Evolutionary conservation across 1,139 yeast genomes (phyloP).

Genomic region (Protomyces lactucae-debilis): DNA sequence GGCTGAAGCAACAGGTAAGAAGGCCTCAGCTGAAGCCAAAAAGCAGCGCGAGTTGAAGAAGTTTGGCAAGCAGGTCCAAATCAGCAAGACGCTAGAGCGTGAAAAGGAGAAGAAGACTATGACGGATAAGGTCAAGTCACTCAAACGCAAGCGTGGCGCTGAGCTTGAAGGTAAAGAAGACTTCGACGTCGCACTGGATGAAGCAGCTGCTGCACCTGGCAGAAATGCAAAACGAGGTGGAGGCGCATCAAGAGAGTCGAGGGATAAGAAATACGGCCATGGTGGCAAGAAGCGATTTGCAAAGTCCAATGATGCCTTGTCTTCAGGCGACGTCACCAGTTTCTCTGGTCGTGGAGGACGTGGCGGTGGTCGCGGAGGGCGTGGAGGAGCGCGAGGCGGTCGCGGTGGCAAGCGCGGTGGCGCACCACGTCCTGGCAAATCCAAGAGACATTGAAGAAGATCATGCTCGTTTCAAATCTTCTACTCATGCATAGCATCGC

Average conservation of each 20-base stretch:
- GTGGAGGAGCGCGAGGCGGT: slow-evolving; percentile 16
- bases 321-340: slow-evolving; percentile 18
- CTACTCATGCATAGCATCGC: not conserved
- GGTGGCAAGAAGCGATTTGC: slow-evolving; percentile 76
- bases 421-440: slow-evolving; percentile 18
- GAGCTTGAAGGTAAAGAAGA: slow-evolving; percentile 55
- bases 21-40: slow-evolving; percentile 89
- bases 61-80: slow-evolving; percentile 95
- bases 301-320: slow-evolving; percentile 65
- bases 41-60: slow-evolving; percentile 92
- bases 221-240: slow-evolving; percentile 43
- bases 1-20: slow-evolving; percentile 81
- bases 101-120: slow-evolving; percentile 91
- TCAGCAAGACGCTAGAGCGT: slow-evolving; percentile 87
- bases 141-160: slow-evolving; percentile 69
- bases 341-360: slow-evolving; percentile 1
- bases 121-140: slow-evolving; percentile 78
- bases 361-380: slow-evolving; percentile 3
- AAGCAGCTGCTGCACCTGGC: slow-evolving; percentile 58
- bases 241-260: slow-evolving; percentile 60
- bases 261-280: slow-evolving; percentile 61
- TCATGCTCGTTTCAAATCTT: not conserved
- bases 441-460: slow-evolving; percentile 1
- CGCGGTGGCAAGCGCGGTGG: slow-evolving; percentile 20
- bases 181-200: slow-evolving; percentile 74